Conservation (phyloP, 2,329 filamentous ascomycete species). For the Byssoonygena ceratinophila region DNA sequence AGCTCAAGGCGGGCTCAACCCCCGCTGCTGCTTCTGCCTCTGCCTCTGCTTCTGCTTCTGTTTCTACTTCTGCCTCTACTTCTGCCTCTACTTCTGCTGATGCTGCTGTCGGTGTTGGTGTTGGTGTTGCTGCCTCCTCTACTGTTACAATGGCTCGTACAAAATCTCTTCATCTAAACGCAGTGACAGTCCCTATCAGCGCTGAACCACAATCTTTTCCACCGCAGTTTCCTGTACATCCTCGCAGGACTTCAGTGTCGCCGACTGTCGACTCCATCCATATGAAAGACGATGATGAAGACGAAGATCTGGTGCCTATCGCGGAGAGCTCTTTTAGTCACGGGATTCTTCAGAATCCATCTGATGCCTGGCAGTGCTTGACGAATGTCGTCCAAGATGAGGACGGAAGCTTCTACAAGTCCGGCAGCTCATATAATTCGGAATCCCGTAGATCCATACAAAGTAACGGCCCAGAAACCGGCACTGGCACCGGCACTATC, state of each 20-base stretch:
- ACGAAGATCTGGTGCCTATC: slow-evolving; percentile 30
- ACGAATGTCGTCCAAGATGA: slow-evolving; percentile 35
- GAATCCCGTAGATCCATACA: slow-evolving; percentile 5
- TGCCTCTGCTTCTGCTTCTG: neutral
- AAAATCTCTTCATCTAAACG: slow-evolving; percentile 22
- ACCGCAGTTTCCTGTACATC: slow-evolving; percentile 27
- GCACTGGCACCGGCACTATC: too few species aligned
- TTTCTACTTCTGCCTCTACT: neutral
- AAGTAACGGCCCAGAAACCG: neutral
- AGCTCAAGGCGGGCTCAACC: slow-evolving; percentile 1
- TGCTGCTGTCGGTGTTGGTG: too few species aligned
- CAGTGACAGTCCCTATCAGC: slow-evolving; percentile 20
- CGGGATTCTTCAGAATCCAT: slow-evolving; percentile 37
- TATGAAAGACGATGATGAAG: slow-evolving; percentile 15
- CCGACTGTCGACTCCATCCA: slow-evolving; percentile 22
- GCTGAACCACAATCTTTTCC: slow-evolving; percentile 23
- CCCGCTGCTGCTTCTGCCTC: neutral
- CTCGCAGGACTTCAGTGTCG: slow-evolving; percentile 23
- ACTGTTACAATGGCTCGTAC: slow-evolving; percentile 18
- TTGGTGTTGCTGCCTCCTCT: too few species aligned
- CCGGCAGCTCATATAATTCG: slow-evolving; percentile 18
- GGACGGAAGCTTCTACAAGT: slow-evolving; percentile 19
- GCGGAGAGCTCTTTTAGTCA: slow-evolving; percentile 30
- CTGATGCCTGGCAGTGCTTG: slow-evolving; percentile 41
- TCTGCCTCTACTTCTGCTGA: neutral